Conservation (phyloP, 23 red algal genomes). For the Gracilaria vermiculophylla region DNA sequence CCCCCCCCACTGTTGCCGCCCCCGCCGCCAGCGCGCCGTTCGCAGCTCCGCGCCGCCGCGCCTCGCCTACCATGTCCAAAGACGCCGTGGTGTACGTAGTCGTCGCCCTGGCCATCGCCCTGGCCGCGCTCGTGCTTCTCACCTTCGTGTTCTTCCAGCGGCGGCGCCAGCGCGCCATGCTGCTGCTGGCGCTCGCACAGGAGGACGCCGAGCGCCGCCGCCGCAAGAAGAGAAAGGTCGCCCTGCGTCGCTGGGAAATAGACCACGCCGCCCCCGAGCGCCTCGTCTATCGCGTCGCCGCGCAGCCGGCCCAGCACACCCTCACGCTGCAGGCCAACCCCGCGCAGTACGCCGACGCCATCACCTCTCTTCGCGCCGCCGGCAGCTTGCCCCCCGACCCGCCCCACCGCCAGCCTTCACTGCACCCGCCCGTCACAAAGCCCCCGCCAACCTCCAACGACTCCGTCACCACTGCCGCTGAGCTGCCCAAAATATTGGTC, state of each 20-base stretch:
- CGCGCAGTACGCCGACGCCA: not conserved
- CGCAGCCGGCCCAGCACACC: not conserved
- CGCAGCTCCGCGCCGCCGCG: too few species aligned
- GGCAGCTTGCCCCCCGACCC: not conserved
- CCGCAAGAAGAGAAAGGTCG: slow-evolving; percentile 49
- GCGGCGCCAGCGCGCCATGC: slow-evolving; percentile 34
- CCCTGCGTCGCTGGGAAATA: slow-evolving; percentile 56
- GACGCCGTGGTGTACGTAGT: slow-evolving; percentile 17
- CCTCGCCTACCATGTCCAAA: not conserved
- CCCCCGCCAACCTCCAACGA: not conserved
- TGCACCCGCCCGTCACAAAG: not conserved
- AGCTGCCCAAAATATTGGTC: not conserved
- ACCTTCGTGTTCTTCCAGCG: slow-evolving; percentile 47
- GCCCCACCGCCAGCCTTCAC: not conserved
- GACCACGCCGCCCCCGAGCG: slow-evolving; percentile 45
- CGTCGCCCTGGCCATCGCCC: slow-evolving; percentile 12
- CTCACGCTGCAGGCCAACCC: slow-evolving; percentile 13
- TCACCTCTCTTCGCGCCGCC: not conserved
- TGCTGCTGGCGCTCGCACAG: slow-evolving; percentile 32
- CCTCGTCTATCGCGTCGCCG: slow-evolving; percentile 16
- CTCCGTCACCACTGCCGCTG: not conserved
- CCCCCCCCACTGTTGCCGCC: too few species aligned
- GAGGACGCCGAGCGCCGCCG: slow-evolving; percentile 67
- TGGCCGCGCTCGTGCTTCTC: slow-evolving; percentile 33
- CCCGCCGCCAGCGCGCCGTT: too few species aligned